phyloP scores from a whole-genome alignment of 2,329 filamentous ascomycete species.

The Fusarium buxicola region DNA sequence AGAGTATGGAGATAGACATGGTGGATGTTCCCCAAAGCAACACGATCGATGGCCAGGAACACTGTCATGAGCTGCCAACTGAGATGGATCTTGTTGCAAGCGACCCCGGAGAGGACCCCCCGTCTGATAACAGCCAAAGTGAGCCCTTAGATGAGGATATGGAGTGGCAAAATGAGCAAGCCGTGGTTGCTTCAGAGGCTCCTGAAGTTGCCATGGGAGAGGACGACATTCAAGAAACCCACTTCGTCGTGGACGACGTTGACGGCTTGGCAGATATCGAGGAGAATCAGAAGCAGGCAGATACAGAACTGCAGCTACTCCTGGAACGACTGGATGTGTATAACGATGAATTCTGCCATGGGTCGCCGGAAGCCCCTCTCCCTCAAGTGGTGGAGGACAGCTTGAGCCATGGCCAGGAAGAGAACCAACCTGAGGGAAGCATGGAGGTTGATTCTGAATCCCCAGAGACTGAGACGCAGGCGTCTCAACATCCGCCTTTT shows the following conservation, averaged over 20 bases:
- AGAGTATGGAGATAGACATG: constrained; percentile 1
- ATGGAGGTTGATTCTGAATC: neutral
- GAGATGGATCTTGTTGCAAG: neutral
- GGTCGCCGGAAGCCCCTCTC: neutral
- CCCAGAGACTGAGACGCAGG: neutral
- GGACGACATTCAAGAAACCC: neutral
- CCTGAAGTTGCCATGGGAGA: constrained; percentile 15
- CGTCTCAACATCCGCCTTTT: neutral
- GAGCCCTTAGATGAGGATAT: neutral
- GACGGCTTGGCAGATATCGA: neutral
- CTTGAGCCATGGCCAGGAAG: neutral
- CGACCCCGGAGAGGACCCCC: neutral
- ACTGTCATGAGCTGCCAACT: neutral
- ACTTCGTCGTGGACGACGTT: neutral
- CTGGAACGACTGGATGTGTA: neutral
- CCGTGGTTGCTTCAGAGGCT: neutral
- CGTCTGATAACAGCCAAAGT: neutral
- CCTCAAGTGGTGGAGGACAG: neutral
- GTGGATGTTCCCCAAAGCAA: neutral
- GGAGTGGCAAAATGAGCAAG: neutral
- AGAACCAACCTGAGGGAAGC: neutral
- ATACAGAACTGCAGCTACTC: neutral
- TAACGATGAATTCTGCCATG: neutral
- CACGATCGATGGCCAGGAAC: neutral
- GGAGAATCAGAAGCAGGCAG: neutral